Conservation (phyloP, 441 rosid species). For the Croton setiger region DNA sequence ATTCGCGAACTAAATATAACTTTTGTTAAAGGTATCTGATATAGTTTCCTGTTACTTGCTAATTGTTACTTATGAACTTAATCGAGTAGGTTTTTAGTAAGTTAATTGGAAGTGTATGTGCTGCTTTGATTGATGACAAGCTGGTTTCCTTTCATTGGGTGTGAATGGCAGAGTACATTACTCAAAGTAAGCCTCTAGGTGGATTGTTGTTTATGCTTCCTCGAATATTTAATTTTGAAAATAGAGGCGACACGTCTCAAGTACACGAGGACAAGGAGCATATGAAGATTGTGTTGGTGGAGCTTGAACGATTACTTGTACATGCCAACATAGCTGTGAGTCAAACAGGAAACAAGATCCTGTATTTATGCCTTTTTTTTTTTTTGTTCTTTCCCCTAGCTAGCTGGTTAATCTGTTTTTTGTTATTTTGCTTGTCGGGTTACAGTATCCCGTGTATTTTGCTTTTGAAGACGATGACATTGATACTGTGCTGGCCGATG, state of each 20-base stretch:
- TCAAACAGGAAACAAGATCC: conserved; percentile 8
- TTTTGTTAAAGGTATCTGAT: conserved; percentile 52
- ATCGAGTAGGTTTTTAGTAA: background rate
- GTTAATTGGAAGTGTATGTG: background rate
- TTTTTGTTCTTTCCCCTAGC: background rate
- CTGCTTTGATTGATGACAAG: conserved; percentile 4
- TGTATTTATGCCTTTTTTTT: background rate
- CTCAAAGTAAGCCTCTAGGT: conserved; percentile 66
- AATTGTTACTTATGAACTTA: background rate
- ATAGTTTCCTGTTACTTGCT: background rate
- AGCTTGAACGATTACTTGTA: conserved; percentile 72
- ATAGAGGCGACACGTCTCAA: conserved; percentile 25
- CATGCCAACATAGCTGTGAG: conserved; percentile 83
- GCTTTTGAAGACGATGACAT: conserved; percentile 90
- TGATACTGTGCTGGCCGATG: conserved; percentile 69
- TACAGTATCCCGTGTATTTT: conserved; percentile 94
- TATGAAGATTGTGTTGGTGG: conserved; percentile 40
- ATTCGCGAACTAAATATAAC: conserved; percentile 66
- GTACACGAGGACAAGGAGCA: conserved; percentile 39
- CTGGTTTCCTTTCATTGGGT: background rate
- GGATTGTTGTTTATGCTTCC: conserved; percentile 91
- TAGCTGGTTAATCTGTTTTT: background rate
- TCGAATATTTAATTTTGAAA: conserved; percentile 49
- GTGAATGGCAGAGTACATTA: conserved; percentile 56
- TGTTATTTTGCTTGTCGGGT: conserved; percentile 2